Evolutionary conservation across 768 basidiomycete genomes (phyloP), one percentile per base, ranked within the genome.

Genomic region (Suillus plorans): DNA sequence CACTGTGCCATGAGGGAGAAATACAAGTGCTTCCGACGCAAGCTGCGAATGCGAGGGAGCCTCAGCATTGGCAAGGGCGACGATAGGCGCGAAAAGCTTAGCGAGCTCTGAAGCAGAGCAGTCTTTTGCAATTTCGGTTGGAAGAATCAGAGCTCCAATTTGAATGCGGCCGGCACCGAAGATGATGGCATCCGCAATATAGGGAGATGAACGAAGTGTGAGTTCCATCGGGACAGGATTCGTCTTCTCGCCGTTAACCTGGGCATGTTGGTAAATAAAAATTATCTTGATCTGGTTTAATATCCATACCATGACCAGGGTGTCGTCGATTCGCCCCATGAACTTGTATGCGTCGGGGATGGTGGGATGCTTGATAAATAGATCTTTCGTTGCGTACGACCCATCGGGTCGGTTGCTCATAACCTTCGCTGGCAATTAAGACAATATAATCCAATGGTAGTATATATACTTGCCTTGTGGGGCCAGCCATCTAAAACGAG

Each of bases 141-240:
- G 82, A n/a, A 84, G 75, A 61, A 87, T 80, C 18, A 87, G 74
- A 13, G 77, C 80, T 5, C 86, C 85, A 8, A 80, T 76, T 61
- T 86, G 85, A 8, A 84, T 78, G 34, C 80, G 72, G 12, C 74
- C 80, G 18, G 80, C 76, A 13, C 85, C 86, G 49, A 87, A 86
- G 59, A 87, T 80, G 67, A 86, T 80, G 37, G 82, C 84, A 61
- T 87, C 85, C 0, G 76, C 72, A 20, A 86, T 78, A 60, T 79
- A 78, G 1, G 83, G 80, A 4, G 74, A 74, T 3, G 84, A 84
- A 22, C 82, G 82, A 62, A 86, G 80, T 22, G 78, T 74, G 45
- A 84, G 77, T 67, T 86, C 85, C 61, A 86, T 84, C 0, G 85
- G 84, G 5, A 84, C 81, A 6, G 84, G 84, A 66, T 85, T 85